Evolutionary conservation across 2,329 filamentous ascomycete genomes (phyloP), one percentile per base, ranked within the genome.

Genomic region (Colletotrichum lentis): DNA sequence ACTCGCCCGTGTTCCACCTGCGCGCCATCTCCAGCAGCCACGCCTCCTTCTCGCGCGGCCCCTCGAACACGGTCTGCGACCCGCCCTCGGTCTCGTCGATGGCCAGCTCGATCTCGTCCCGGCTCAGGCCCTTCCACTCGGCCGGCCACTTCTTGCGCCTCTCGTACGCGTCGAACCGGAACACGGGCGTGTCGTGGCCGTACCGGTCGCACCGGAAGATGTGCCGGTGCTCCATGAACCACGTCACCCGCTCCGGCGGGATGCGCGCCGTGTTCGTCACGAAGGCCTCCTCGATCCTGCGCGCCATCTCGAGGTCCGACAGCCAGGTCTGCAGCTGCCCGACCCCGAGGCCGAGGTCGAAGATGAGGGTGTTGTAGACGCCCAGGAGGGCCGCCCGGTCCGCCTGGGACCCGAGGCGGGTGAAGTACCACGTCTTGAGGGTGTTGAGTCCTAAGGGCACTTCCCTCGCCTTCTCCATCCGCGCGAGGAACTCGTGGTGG

Each of bases 301-400:
- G 20, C 3, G 18, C 5, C 14, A 60, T 20, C 5, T 43, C 14
- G 5, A 46, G n/a, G 11, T 43, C 22, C 20, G 31, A n/a, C 16
- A 50, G 7, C 46, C 57, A 60, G 31, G 2, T 22, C 20, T 43
- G 44, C 6, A 60, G 12, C 20, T 16, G 11, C 2, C 8, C 10
- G 10, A 7, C 3, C 3, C 16, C 8, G 20, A 41, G 1, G 5
- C 20, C 46, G 14, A 64, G 47, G 12, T 41, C 27, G 14, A 43
- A 10, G 27, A 67, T 12, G 18, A 64, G 60, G 6, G 22, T 6
- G n/a, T 44, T n/a, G 47, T 67, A 67, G 12, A 67, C 31, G 27
- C 39, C 39, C 1, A 67, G 53, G 12, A 67, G 64, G 10, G 22
- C 56, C 18, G 35, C 18, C n/a, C 18, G 43, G 39, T 67, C 53